Base-by-base conservation (phyloP, 2,329 filamentous ascomycete species). In the Botryotinia calthae region DNA sequence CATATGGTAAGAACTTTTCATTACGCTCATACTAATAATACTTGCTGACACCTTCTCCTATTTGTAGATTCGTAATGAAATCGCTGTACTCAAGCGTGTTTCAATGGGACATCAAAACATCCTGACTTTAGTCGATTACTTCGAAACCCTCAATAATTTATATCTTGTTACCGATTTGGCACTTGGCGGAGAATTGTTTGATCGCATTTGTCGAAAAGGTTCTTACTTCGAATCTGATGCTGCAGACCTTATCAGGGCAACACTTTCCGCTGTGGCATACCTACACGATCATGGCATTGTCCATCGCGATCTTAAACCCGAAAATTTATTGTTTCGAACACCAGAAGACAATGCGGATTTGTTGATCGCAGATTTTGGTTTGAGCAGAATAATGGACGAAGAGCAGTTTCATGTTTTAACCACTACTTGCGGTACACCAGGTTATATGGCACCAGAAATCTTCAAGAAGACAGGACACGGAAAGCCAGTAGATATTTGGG, bases 21-120 rank as follows among this genome's bases (percentile, higher is more conserved):
- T 48, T 37, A n/a, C 37, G 28, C 31, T 73, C 31, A 16, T 8
- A 4, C 34, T 10, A 34, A 34, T 18, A 31, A 31, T 22, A 9
- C 1, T 18, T 28, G 28, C 63, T 72, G 25, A 59, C 18, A 12
- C 66, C 4, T 51, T 51, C 58, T 51, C 54, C 58, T 18, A 28
- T 28, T 44, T 6, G n/a, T 74, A 97, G 94, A 93, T 97, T 73
- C 92, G 96, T 75, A 99, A 99, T 82, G 96, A 99, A 84, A 99
- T 99, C 79, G 95, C 96, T 10, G 94, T 99, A 40, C 87, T 99
- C 77, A 98, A 98, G 83, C 92, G 92, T 80, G 95, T 99, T n/a
- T 98, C 95, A 1, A 97, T 99, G 93, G 96, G 96, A 72, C 95
- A 99, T 84, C 93, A 96, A 82, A 99, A 99, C 81, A 98, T 99